A percentile compares a stretch with the other conserved stretches of the same genome.
These are phyloP conservation scores for Amanita inopinata DNA, from an alignment of 768 basidiomycete species.

Conservation along the genomic window DNA sequence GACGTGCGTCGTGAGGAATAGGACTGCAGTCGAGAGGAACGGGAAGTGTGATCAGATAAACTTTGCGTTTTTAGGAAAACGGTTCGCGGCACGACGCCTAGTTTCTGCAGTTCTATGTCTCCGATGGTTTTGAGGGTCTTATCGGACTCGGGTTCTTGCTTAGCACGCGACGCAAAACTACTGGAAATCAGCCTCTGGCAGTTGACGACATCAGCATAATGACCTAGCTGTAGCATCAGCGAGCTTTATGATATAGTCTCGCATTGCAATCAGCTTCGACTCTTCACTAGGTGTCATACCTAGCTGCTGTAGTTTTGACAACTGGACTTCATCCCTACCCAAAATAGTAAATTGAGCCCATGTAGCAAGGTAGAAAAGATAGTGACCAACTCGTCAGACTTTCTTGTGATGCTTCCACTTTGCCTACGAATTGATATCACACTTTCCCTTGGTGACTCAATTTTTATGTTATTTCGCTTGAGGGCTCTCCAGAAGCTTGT, in stretches of 20 bases:
- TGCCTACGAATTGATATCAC: slow-evolving; percentile 54
- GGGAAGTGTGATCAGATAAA: slow-evolving; percentile 26
- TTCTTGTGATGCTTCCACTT: slow-evolving; percentile 35
- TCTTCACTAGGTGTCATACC: slow-evolving; percentile 83
- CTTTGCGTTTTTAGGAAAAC: slow-evolving; percentile 68
- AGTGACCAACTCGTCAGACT: slow-evolving; percentile 77
- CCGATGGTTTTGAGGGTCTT: slow-evolving; percentile 53
- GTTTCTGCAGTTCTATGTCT: slow-evolving; percentile 74
- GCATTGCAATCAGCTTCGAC: slow-evolving; percentile 76
- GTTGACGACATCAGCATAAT: slow-evolving; percentile 10
- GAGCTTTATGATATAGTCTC: slow-evolving; percentile 80
- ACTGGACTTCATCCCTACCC: slow-evolving; percentile 76
- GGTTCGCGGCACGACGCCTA: slow-evolving; percentile 85
- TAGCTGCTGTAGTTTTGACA: slow-evolving; percentile 73
- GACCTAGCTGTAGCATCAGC: slow-evolving; percentile 74
- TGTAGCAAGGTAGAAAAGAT: too few species aligned
- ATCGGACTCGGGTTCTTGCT: slow-evolving; percentile 52
- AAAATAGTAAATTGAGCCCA: too few species aligned
- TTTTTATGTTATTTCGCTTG: slow-evolving; percentile 34
- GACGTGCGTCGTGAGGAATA: slow-evolving; percentile 30
- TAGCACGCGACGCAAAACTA: slow-evolving; percentile 62
- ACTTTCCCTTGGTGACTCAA: slow-evolving; percentile 65
- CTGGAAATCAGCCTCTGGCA: slow-evolving; percentile 1
- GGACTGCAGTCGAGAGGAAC: slow-evolving; percentile 29
- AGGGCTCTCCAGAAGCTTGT: slow-evolving; percentile 69